These are phyloP conservation scores for Penicillium chermesinum DNA, from an alignment of 495 filamentous ascomycete genomes.

Conservation along the genomic window DNA sequence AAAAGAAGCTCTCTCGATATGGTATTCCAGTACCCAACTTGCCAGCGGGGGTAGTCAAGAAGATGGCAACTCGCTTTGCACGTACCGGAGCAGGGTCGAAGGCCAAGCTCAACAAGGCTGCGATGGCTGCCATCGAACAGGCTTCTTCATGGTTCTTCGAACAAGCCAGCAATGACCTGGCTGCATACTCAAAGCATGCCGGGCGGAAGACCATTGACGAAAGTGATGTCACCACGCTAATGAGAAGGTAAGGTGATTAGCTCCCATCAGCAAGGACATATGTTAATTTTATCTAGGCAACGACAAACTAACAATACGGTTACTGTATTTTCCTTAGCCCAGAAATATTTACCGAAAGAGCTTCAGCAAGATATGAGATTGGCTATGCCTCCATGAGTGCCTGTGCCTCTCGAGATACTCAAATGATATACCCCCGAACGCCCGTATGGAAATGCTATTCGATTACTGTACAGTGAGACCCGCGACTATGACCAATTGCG, in stretches of 20 bases:
- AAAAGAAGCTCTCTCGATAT: slow-evolving; percentile 60
- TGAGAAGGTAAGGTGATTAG: slow-evolving; percentile 59
- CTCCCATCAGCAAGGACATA: not conserved
- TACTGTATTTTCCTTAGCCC: slow-evolving; percentile 77
- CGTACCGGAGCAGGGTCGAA: slow-evolving; percentile 56
- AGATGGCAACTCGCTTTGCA: slow-evolving; percentile 66
- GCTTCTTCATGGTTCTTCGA: slow-evolving; percentile 88
- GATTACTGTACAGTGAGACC: not conserved
- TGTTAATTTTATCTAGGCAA: slow-evolving; percentile 56
- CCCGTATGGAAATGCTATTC: slow-evolving; percentile 12
- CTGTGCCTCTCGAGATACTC: slow-evolving; percentile 7
- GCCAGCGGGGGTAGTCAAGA: slow-evolving; percentile 64
- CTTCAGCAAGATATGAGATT: slow-evolving; percentile 77
- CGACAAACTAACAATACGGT: slow-evolving; percentile 65
- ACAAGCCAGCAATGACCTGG: slow-evolving; percentile 73
- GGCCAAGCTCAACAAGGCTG: slow-evolving; percentile 63
- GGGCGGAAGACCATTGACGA: slow-evolving; percentile 82
- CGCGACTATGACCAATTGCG: slow-evolving; percentile 62
- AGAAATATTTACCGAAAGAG: slow-evolving; percentile 75
- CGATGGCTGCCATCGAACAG: slow-evolving; percentile 66
- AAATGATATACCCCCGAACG: slow-evolving; percentile 22
- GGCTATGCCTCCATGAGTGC: slow-evolving; percentile 49
- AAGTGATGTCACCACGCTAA: slow-evolving; percentile 70
- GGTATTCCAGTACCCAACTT: slow-evolving; percentile 73
- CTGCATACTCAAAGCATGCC: slow-evolving; percentile 74